phyloP scores from a whole-genome alignment of 345 rosid species.

The Eucalyptus fibrosa region DNA sequence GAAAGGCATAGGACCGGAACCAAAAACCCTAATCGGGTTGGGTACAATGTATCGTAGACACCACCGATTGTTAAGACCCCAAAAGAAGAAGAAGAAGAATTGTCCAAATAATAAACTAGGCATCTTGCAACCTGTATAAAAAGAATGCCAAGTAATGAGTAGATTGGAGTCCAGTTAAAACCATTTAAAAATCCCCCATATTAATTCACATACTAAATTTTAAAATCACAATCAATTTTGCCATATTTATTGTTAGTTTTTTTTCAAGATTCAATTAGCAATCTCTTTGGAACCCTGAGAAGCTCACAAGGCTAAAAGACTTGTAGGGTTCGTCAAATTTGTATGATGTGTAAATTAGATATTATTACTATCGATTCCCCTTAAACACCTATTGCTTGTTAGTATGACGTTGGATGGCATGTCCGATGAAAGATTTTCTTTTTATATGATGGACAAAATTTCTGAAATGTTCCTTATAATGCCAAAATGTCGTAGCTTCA shows the following conservation, averaged over 20 bases:
- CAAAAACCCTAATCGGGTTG: accelerated
- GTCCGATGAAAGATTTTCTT: accelerated
- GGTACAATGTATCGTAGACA: accelerated
- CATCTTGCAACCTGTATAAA: not conserved
- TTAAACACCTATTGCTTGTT: not conserved
- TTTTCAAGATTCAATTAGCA: not conserved
- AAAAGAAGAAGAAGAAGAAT: not conserved
- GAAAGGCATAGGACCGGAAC: too few relatives aligned
- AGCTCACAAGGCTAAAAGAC: not conserved
- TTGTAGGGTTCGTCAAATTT: not conserved
- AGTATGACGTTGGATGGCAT: not conserved
- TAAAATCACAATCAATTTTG: not conserved
- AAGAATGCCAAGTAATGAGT: accelerated
- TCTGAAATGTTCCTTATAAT: not conserved
- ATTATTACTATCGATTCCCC: not conserved
- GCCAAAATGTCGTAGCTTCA: not conserved
- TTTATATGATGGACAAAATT: not conserved
- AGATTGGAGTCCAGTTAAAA: accelerated
- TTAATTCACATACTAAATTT: not conserved
- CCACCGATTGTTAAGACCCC: too few relatives aligned
- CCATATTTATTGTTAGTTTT: too few relatives aligned
- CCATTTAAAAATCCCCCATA: not conserved
- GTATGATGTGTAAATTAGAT: not conserved
- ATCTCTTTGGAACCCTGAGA: too few relatives aligned
- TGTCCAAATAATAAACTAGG: not conserved